These are phyloP conservation scores for Tylopilus vinaceipallidus DNA, from an alignment of 768 basidiomycete species.

Conservation along the genomic window DNA sequence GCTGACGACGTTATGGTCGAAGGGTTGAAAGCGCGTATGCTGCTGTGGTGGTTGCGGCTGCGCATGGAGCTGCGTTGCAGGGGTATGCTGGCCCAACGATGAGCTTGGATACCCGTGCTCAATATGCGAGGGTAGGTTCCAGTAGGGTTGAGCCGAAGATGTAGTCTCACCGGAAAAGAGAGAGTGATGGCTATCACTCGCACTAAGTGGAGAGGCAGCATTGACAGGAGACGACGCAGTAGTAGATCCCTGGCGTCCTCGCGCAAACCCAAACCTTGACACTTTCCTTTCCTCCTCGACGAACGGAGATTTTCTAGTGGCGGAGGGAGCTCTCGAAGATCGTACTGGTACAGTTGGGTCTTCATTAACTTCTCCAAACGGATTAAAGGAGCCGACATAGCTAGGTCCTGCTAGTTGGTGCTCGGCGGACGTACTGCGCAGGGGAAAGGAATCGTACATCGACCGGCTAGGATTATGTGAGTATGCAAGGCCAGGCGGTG, in stretches of 20 bases:
- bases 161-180: conserved; percentile 43
- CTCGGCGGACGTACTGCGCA: conserved; percentile 42
- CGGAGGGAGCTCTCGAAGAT: conserved; percentile 31
- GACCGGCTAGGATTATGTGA: conserved; percentile 47
- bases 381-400: conserved; percentile 79
- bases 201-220: conserved; percentile 52
- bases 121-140: conserved; percentile 43
- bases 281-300: conserved; percentile 65
- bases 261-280: conserved; percentile 80
- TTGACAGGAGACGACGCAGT: conserved; percentile 58
- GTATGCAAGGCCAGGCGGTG: conserved; percentile 56
- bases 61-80: conserved; percentile 34
- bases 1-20: conserved; percentile 53
- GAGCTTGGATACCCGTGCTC: conserved; percentile 46
- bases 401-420: conserved; percentile 46
- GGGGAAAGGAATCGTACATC: conserved; percentile 52
- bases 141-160: conserved; percentile 41
- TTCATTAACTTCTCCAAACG: conserved; percentile 64
- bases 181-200: conserved; percentile 47
- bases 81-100: conserved; percentile 47
- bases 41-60: conserved; percentile 35
- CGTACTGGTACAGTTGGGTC: conserved; percentile 40
- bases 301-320: conserved; percentile 38
- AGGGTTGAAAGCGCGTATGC: conserved; percentile 52
- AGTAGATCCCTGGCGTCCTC: conserved; percentile 62